phyloP scores from a whole-genome alignment of 441 rosid genomes.

The Pelargonium australe region DNA sequence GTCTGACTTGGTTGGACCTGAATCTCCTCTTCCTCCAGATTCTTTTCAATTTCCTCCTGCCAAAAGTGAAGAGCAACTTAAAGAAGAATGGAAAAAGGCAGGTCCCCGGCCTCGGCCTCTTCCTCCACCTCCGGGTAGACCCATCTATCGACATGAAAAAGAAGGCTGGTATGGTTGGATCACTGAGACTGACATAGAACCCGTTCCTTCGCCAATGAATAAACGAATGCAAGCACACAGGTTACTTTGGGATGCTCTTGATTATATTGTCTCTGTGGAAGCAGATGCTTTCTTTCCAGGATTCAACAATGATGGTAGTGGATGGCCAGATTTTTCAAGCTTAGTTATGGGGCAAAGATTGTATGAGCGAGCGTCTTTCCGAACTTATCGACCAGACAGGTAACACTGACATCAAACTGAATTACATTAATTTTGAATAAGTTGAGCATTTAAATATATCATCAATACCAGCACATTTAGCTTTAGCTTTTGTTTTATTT shows the following conservation, averaged over 20 bases:
- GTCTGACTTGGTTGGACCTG: constrained; percentile 76
- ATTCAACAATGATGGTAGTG: constrained; percentile 78
- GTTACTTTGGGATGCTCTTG: constrained; percentile 95
- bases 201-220: constrained; percentile 65
- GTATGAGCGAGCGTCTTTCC: constrained; percentile 67
- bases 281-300: constrained; percentile 95
- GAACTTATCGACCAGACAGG: constrained; percentile 90
- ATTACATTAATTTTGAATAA: constrained; percentile 15
- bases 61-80: constrained; percentile 61
- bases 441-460: background rate
- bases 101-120: constrained; percentile 99
- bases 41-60: constrained; percentile 40
- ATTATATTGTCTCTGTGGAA: constrained; percentile 75
- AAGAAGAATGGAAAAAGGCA: constrained; percentile 84
- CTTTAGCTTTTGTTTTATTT: constrained; percentile 3
- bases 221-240: constrained; percentile 83
- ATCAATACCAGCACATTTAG: background rate
- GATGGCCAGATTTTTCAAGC: constrained; percentile 89
- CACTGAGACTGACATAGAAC: constrained; percentile 67
- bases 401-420: constrained; percentile 21
- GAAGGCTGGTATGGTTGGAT: constrained; percentile 99
- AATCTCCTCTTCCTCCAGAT: constrained; percentile 54
- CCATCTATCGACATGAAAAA: constrained; percentile 83
- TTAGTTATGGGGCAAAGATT: constrained; percentile 97
- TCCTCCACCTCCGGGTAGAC: constrained; percentile 98